Evolutionary conservation across 139 green algal genomes (phyloP).

Genomic region (Desmodesmus armatus): DNA sequence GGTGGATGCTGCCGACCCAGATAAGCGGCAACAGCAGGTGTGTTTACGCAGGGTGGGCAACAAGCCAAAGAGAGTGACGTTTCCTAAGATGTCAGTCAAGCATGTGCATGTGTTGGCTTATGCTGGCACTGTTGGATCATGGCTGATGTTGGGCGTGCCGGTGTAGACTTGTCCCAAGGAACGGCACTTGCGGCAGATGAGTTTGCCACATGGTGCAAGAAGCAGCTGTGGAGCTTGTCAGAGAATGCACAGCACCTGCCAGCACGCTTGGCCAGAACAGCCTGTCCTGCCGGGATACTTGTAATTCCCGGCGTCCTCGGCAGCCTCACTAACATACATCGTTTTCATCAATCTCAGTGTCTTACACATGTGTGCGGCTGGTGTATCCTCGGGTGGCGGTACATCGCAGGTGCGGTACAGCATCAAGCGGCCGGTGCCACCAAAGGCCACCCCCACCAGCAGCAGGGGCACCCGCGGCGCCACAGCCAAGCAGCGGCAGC

Average conservation of each 20-base stretch:
- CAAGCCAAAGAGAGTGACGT: not conserved
- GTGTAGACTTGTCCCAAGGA: too few species aligned
- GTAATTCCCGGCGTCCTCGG: too few species aligned
- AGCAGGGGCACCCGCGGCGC: not conserved
- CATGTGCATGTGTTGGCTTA: not conserved
- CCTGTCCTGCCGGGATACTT: too few species aligned
- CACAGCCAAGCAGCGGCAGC: not conserved
- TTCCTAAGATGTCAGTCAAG: not conserved
- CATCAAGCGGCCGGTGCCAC: not conserved
- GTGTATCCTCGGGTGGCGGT: not conserved
- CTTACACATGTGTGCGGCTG: not conserved
- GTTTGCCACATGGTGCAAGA: too few species aligned
- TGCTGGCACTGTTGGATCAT: not conserved
- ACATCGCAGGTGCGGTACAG: slow-evolving; percentile 12
- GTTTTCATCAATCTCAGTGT: too few species aligned
- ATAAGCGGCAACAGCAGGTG: slow-evolving; percentile 38
- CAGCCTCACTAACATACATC: too few species aligned
- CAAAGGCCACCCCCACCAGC: not conserved
- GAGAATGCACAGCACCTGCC: too few species aligned
- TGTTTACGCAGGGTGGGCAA: not conserved
- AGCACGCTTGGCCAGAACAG: too few species aligned
- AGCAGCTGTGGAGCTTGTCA: too few species aligned
- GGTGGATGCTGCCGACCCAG: slow-evolving; percentile 37
- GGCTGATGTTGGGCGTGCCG: not conserved
- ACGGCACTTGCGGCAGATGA: too few species aligned